These are phyloP conservation scores for Neurospora africana DNA, from an alignment of 495 filamentous ascomycete genomes.

Conservation along the genomic window DNA sequence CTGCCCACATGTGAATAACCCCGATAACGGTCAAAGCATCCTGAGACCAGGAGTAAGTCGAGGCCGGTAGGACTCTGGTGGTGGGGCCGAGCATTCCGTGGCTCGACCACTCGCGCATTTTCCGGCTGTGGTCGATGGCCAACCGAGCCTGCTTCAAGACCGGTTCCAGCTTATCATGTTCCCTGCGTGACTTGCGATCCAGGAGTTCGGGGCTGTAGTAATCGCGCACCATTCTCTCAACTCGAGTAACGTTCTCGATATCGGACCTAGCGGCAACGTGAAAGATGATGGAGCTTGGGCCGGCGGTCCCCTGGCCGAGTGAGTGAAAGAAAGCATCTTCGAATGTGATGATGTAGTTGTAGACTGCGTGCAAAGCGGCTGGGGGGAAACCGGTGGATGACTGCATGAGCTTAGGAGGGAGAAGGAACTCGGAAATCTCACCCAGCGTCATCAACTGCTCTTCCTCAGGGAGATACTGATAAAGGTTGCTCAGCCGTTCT, in stretches of 20 bases:
- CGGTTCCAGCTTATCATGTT: background rate
- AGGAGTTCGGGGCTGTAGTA: constrained; percentile 13
- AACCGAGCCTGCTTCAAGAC: constrained; percentile 53
- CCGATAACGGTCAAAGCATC: constrained; percentile 51
- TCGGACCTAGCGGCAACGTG: constrained; percentile 24
- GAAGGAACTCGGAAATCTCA: constrained; percentile 47
- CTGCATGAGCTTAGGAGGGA: constrained; percentile 36
- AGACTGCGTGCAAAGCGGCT: constrained; percentile 56
- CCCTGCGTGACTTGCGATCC: background rate
- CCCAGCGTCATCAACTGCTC: constrained; percentile 48
- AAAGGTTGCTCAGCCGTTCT: constrained; percentile 30
- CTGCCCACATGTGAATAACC: constrained; percentile 62
- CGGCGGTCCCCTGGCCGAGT: constrained; percentile 20
- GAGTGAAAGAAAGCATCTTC: constrained; percentile 41
- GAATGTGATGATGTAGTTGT: constrained; percentile 50
- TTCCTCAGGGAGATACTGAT: constrained; percentile 31
- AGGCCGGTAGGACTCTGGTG: constrained; percentile 14
- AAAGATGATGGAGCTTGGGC: constrained; percentile 28
- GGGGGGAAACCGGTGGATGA: constrained; percentile 37
- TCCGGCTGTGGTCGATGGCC: constrained; percentile 58
- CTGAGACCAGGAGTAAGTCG: constrained; percentile 25
- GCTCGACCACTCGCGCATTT: constrained; percentile 46
- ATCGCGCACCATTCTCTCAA: constrained; percentile 24
- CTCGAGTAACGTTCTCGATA: constrained; percentile 13
- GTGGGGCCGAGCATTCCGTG: constrained; percentile 41